Evolutionary conservation across 148 eudicot genomes (phyloP), one percentile per base, ranked within the genome.

Genomic region (Hydrangea macrophylla): DNA sequence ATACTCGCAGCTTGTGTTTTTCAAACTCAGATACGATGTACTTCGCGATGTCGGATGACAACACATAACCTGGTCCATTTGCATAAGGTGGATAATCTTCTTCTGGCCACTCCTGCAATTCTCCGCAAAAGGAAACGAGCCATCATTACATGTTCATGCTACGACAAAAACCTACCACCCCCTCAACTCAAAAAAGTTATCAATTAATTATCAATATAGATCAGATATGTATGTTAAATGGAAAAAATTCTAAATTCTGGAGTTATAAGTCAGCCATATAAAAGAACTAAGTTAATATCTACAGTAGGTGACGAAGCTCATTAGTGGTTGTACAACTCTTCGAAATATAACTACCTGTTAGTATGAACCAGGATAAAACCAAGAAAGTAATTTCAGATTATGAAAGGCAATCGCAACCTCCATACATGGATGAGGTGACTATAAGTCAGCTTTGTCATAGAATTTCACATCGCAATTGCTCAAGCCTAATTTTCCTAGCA

Each of bases 41-140:
- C 5, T 59, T 55, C 28, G 78, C 77, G 40, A 78, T 64, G 58
- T 78, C 81, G 11, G 77, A 60, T 28, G 81, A 78, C 33, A 78
- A 10, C 20, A 78, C 60, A 68, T 78, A 78, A 45, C 71, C 81
- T 13, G 81, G 74, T n/a, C 81, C 81, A 64, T 78, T 78, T 30
- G 81, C 81, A 54, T 69, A 78, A 24, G 77, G 74, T 53, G 81
- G 81, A 73, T 78, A 78, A 37, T 63, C 73, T 73, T 69, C 78
- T 58, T 74, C 81, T 23, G 81, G 77, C 77, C 67, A 73, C 39
- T 35, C 39, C 39, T 35, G 39, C 39, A 8, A 35, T 35, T 35
- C 39, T 35, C 39, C 4, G 8, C 5, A 35, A 35, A 35, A 35
- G 4, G 8, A 58, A 31, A 30, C 31, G 61, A 58, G 28, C n/a